Conservation (phyloP, 2,329 filamentous ascomycete species). For the Monilinia fructigena region DNA sequence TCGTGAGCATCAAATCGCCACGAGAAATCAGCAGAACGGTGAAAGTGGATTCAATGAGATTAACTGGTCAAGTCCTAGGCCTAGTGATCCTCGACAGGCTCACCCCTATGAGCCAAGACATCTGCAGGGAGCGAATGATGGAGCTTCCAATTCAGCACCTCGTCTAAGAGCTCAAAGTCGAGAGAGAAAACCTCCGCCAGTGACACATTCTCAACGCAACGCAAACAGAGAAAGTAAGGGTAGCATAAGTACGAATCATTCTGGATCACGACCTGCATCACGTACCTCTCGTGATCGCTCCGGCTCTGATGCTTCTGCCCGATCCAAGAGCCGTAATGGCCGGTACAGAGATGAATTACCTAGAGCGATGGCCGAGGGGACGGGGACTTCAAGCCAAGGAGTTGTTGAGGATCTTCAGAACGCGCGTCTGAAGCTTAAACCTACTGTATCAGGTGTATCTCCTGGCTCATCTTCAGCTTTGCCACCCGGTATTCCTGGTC, state of each 20-base stretch:
- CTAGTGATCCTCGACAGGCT: constrained; percentile 20
- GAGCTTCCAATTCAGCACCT: constrained; percentile 30
- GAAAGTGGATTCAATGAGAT: constrained; percentile 26
- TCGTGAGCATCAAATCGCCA: constrained; percentile 35
- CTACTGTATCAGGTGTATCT: constrained; percentile 30
- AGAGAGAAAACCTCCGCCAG: constrained; percentile 36
- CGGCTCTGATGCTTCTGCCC: constrained; percentile 36
- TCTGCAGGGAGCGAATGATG: constrained; percentile 28
- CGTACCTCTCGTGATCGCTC: constrained; percentile 37
- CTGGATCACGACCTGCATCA: constrained; percentile 35
- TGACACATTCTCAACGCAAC: constrained; percentile 26
- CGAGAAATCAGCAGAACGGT: constrained; percentile 33
- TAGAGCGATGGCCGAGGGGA: constrained; percentile 35
- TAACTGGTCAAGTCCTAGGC: constrained; percentile 25
- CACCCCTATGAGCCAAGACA: constrained; percentile 25
- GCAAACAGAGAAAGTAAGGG: constrained; percentile 27
- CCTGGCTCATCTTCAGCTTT: constrained; percentile 21
- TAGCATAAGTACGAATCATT: constrained; percentile 28
- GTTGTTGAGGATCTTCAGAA: constrained; percentile 33
- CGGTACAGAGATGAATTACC: constrained; percentile 38
- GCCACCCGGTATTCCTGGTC: constrained; percentile 10
- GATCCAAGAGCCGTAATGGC: constrained; percentile 38
- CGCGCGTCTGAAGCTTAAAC: constrained; percentile 30
- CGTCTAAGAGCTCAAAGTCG: constrained; percentile 33
- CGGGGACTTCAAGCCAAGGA: constrained; percentile 29